Percentiles rank a stretch among this genome's conserved stretches.
phyloP scores from a whole-genome alignment of 192 early-diverging fungal species.

The Coemansia sp. region DNA sequence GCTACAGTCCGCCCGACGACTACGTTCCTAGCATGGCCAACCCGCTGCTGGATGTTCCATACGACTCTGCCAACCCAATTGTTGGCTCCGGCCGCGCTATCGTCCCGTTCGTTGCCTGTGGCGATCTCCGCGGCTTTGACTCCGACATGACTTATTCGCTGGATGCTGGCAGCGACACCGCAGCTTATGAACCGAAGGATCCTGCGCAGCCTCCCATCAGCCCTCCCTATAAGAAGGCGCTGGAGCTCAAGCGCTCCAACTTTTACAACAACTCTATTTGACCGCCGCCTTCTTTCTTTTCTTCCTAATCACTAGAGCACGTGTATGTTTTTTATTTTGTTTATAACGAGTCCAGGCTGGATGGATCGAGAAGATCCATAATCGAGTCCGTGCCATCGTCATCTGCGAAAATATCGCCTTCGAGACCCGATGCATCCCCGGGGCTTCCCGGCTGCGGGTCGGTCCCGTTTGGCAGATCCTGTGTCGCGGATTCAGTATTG shows the following conservation, averaged over 20 bases:
- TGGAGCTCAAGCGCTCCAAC: conserved; percentile 73
- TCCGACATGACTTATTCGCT: conserved; percentile 84
- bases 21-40: conserved; percentile 90
- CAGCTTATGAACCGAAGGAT: conserved; percentile 57
- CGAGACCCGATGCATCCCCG: neutral
- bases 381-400: conserved; percentile 6
- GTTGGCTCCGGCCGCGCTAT: conserved; percentile 74
- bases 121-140: conserved; percentile 87
- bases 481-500: neutral
- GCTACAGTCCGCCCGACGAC: conserved; percentile 81
- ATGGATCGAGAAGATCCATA: conserved; percentile 23
- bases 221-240: conserved; percentile 85
- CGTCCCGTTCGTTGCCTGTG: conserved; percentile 89
- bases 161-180: conserved; percentile 46
- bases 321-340: conserved; percentile 2
- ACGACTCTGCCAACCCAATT: conserved; percentile 68
- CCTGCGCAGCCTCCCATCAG: conserved; percentile 86
- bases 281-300: neutral
- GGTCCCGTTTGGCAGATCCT: neutral
- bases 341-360: conserved; percentile 4
- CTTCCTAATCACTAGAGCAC: neutral
- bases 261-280: conserved; percentile 63
- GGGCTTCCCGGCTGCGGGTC: neutral
- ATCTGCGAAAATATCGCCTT: conserved; percentile 14
- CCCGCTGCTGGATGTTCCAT: conserved; percentile 82